phyloP scores from a whole-genome alignment of 495 filamentous ascomycete species.

The Amniculicola lignicola region DNA sequence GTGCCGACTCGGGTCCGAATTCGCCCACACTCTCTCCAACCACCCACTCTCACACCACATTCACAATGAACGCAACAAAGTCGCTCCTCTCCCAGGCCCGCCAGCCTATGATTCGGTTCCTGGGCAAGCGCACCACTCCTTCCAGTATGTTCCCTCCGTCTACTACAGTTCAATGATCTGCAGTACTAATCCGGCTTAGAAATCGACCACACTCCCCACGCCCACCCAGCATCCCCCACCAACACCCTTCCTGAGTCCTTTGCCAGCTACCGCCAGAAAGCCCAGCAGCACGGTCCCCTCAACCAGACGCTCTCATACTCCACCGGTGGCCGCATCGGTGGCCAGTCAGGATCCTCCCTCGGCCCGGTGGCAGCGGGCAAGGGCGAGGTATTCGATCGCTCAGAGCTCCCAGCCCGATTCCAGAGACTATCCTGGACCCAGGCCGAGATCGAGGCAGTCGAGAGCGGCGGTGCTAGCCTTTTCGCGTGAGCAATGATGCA shows the following conservation, averaged over 20 bases:
- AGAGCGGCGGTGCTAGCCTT: slow-evolving; percentile 82
- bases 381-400: slow-evolving; percentile 84
- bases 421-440: slow-evolving; percentile 65
- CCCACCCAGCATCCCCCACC: slow-evolving; percentile 64
- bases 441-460: slow-evolving; percentile 91
- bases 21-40: background rate
- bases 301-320: slow-evolving; percentile 49
- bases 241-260: slow-evolving; percentile 67
- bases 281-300: slow-evolving; percentile 90
- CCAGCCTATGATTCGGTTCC: slow-evolving; percentile 72
- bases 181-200: slow-evolving; percentile 43
- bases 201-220: slow-evolving; percentile 69
- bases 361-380: slow-evolving; percentile 66
- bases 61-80: slow-evolving; percentile 41
- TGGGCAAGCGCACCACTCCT: slow-evolving; percentile 81
- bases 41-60: slow-evolving; percentile 15
- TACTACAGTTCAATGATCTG: background rate
- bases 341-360: slow-evolving; percentile 60
- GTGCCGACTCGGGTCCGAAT: too few relatives aligned
- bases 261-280: slow-evolving; percentile 85
- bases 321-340: slow-evolving; percentile 58
- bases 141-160: slow-evolving; percentile 52
- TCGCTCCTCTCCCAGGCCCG: slow-evolving; percentile 35
- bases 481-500: slow-evolving; percentile 52
- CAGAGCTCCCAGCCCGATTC: slow-evolving; percentile 81